Percentiles rank a stretch among this genome's conserved stretches.
Evolutionary conservation across 768 basidiomycete species (phyloP).

Genomic region (Termitomyces sp.): DNA sequence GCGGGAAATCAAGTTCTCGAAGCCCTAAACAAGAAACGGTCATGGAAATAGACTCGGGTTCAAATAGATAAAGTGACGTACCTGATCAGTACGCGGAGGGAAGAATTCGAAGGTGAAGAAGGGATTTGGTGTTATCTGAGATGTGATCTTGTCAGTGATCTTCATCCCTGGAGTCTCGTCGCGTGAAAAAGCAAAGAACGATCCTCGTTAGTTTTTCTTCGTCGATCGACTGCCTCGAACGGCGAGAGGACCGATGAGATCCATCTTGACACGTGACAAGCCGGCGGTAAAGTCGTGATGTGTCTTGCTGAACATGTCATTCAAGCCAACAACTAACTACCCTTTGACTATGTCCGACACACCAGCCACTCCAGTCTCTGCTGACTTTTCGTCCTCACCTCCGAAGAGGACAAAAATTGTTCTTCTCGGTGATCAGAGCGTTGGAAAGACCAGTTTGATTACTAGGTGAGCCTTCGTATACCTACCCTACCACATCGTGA

Average conservation of each 20-base stretch:
- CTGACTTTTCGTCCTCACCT: constrained; percentile 84
- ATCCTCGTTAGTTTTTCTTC: too few species aligned
- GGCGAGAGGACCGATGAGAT: constrained; percentile 4
- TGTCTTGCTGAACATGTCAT: constrained; percentile 6
- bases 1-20: constrained; percentile 86
- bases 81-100: constrained; percentile 91
- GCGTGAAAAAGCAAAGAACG: not conserved
- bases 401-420: constrained; percentile 97
- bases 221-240: not conserved
- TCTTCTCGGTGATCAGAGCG: constrained; percentile 93
- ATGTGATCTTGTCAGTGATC: constrained; percentile 63
- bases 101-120: constrained; percentile 98
- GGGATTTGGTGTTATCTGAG: constrained; percentile 43
- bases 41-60: too few species aligned
- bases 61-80: constrained; percentile 21
- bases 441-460: constrained; percentile 98
- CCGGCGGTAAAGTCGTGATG: constrained; percentile 13
- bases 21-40: constrained; percentile 52
- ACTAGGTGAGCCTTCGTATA: constrained; percentile 63
- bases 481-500: not conserved
- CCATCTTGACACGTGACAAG: constrained; percentile 12
- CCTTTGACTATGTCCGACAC: constrained; percentile 37
- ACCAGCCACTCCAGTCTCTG: constrained; percentile 64
- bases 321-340: not conserved
- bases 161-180: constrained; percentile 47